These are phyloP conservation scores for Pyrenochaeta sp. DNA, from an alignment of 2,329 filamentous ascomycete genomes.

Conservation along the genomic window DNA sequence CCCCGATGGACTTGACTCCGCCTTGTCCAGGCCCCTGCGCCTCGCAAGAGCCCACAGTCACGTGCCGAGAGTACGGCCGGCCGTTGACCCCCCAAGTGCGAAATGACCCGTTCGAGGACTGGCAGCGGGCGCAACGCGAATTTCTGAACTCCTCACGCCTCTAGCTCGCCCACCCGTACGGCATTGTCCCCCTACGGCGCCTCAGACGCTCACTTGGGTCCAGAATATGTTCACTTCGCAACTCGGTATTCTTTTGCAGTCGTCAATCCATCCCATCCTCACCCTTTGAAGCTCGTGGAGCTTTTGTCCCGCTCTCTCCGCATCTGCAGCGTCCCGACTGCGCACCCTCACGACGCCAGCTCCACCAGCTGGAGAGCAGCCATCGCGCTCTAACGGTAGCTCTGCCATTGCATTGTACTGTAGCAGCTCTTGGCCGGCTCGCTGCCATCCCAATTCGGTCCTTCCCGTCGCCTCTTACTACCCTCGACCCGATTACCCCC, in stretches of 20 bases:
- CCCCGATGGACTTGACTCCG: slow-evolving; percentile 8
- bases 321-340: slow-evolving; percentile 39
- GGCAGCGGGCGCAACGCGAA: slow-evolving; percentile 26
- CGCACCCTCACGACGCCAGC: slow-evolving; percentile 31
- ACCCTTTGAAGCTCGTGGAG: slow-evolving; percentile 48
- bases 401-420: slow-evolving; percentile 18
- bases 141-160: slow-evolving; percentile 33
- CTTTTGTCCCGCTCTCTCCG: slow-evolving; percentile 50
- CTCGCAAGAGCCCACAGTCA: slow-evolving; percentile 12
- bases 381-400: slow-evolving; percentile 15
- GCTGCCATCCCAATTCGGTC: slow-evolving; percentile 15
- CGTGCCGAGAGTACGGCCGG: slow-evolving; percentile 27
- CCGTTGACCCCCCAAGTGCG: slow-evolving; percentile 7
- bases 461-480: slow-evolving; percentile 19
- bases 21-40: slow-evolving; percentile 5
- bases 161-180: slow-evolving; percentile 32
- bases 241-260: slow-evolving; percentile 22
- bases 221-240: slow-evolving; percentile 41
- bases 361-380: slow-evolving; percentile 13
- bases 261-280: slow-evolving; percentile 37
- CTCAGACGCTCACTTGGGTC: slow-evolving; percentile 18
- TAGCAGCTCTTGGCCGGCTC: slow-evolving; percentile 10
- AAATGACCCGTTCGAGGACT: too few relatives aligned
- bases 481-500: slow-evolving; percentile 14
- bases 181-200: slow-evolving; percentile 36